phyloP scores from a whole-genome alignment of 2,329 filamentous ascomycete species.

The Ophiostoma himal-ulmi region DNA sequence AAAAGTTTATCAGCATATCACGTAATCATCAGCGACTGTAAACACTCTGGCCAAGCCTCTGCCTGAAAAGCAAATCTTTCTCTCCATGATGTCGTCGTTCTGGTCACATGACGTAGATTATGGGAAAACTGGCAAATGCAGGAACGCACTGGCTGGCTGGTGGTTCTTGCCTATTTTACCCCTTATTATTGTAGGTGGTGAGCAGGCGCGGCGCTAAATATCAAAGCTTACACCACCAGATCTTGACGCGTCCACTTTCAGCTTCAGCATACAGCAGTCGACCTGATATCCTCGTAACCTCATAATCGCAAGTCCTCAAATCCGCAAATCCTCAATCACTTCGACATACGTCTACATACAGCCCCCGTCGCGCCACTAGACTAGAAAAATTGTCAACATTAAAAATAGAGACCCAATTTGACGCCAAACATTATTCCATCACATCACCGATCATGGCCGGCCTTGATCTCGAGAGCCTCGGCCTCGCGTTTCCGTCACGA shows the following conservation, averaged over 20 bases:
- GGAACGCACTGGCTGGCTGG: background rate
- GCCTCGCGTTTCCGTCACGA: constrained; percentile 49
- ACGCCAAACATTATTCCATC: background rate
- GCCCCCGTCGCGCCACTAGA: background rate
- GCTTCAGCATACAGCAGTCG: background rate
- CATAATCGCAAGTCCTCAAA: background rate
- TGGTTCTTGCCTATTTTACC: constrained; percentile 5
- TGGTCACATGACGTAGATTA: background rate
- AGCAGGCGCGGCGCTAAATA: constrained; percentile 1
- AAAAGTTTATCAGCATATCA: too few relatives aligned
- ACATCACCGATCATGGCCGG: background rate
- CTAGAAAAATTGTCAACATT: background rate
- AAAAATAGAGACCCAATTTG: background rate
- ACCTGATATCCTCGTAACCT: background rate
- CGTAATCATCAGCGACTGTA: background rate
- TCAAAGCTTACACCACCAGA: background rate
- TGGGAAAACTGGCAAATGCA: background rate
- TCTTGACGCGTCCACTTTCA: constrained; percentile 2
- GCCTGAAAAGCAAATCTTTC: constrained; percentile 10
- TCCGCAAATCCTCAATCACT: background rate
- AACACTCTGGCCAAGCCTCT: background rate
- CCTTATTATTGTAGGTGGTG: constrained; percentile 1
- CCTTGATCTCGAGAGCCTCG: constrained; percentile 5
- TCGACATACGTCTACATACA: background rate
- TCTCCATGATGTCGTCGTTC: background rate